Evolutionary conservation across 495 filamentous ascomycete species (phyloP).

Genomic region (Immersiella caudata): DNA sequence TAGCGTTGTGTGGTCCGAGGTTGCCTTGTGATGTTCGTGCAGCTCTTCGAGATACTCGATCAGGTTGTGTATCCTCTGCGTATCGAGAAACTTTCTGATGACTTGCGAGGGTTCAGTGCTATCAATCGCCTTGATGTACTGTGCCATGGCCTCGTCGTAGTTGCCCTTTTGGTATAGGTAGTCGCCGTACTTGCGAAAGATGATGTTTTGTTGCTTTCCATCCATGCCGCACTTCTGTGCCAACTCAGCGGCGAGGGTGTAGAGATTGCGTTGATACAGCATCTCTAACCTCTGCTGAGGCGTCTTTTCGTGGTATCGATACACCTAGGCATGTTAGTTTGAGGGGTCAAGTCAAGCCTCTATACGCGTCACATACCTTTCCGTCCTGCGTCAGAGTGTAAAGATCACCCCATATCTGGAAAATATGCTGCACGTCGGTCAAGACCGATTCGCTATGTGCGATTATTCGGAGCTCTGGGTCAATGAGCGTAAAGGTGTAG

Average conservation of each 20-base stretch:
- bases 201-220: slow-evolving; percentile 78
- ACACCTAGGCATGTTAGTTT: slow-evolving; percentile 57
- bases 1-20: slow-evolving; percentile 93
- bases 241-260: slow-evolving; percentile 86
- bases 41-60: slow-evolving; percentile 98
- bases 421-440: slow-evolving; percentile 75
- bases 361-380: slow-evolving; percentile 58
- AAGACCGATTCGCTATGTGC: slow-evolving; percentile 84
- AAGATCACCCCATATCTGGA: slow-evolving; percentile 88
- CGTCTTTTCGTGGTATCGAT: slow-evolving; percentile 88
- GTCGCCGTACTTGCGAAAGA: slow-evolving; percentile 92
- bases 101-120: slow-evolving; percentile 94
- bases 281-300: slow-evolving; percentile 91
- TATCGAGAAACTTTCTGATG: slow-evolving; percentile 94
- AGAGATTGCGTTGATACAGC: slow-evolving; percentile 91
- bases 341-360: slow-evolving; percentile 16
- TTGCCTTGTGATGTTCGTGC: slow-evolving; percentile 91
- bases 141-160: slow-evolving; percentile 97
- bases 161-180: slow-evolving; percentile 93
- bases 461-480: slow-evolving; percentile 87
- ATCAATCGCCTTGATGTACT: slow-evolving; percentile 94
- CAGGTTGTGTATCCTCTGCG: slow-evolving; percentile 92
- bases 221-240: slow-evolving; percentile 87
- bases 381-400: slow-evolving; percentile 87
- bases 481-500: slow-evolving; percentile 83